Percentiles rank a stretch among this genome's conserved stretches.
Evolutionary conservation across 306 rosid species (phyloP).

Genomic region (Quercus aquifolioides): DNA sequence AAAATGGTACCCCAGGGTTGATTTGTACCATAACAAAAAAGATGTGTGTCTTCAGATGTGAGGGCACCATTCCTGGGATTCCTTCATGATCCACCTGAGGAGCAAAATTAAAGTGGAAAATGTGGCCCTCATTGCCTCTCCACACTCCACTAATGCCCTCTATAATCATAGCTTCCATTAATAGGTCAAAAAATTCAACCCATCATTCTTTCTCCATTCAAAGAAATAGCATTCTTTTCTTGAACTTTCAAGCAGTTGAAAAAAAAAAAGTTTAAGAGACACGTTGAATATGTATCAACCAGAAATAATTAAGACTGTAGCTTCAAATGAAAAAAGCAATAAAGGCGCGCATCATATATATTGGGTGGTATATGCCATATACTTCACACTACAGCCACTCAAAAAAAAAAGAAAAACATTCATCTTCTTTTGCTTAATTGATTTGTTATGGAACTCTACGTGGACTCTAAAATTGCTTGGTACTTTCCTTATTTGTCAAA

Average conservation of each 20-base stretch:
- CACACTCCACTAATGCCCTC: constrained; percentile 16
- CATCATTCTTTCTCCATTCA: constrained; percentile 1
- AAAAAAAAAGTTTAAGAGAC: too few relatives aligned
- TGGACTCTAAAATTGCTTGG: background rate
- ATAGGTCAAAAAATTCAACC: background rate
- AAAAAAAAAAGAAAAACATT: background rate
- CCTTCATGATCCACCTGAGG: constrained; percentile 5
- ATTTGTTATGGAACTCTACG: background rate
- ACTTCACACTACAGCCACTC: background rate
- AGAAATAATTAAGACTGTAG: too few relatives aligned
- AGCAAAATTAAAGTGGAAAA: constrained; percentile 11
- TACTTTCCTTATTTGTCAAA: background rate
- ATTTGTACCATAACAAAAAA: constrained; percentile 1
- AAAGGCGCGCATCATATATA: background rate
- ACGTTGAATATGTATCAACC: too few relatives aligned
- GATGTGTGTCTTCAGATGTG: constrained; percentile 6
- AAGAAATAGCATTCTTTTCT: background rate
- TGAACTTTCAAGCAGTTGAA: background rate
- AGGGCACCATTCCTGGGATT: constrained; percentile 21
- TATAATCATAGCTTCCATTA: constrained; percentile 16
- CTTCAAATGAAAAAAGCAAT: background rate
- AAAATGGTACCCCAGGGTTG: background rate
- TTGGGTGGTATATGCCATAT: background rate
- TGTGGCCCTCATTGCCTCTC: constrained; percentile 7
- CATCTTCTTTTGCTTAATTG: background rate